Evolutionary conservation across 2,329 filamentous ascomycete species (phyloP), one percentile per base, ranked within the genome.

Genomic region (Ophiocordyceps polyrhachis-furcata): DNA sequence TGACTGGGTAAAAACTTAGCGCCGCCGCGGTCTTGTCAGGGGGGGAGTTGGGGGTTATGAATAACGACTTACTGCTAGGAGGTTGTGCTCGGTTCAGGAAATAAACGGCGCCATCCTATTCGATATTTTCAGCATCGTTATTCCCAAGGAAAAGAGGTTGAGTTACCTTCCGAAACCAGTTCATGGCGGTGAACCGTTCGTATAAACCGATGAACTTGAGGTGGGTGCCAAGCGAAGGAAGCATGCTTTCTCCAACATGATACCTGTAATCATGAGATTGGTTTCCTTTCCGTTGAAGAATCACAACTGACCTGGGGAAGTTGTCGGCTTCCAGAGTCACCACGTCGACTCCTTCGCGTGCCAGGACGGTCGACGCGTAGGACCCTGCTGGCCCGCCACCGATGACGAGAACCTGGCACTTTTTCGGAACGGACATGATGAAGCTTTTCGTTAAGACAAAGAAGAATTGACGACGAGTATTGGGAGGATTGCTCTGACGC

Each of bases 141-240:
- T 23, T 23, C 4, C 3, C 6, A 23, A 23, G 21, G 9, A 11
- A 11, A 13, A 14, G 15, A 14, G 21, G 21, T 23, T 23, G 21
- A 23, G 21, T 8, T 40, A 3, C n/a, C 17, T 19, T 20, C 9
- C 4, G 3, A 6, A 13, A 13, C n/a, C 38, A 19, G 2, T 19
- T 19, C 3, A 21, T 19, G 7, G 44, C 40, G 23, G 62, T 53
- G 46, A 68, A 69, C 1, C 48, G 59, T 1, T 58, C 49, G 17
- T 69, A 58, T 0, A 63, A 48, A 38, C 67, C 67, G 29, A 69
- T 63, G 45, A 70, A 69, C 8, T 58, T 50, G 1, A 70, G 49
- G 32, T 67, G 64, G 42, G 65, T 53, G 2, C 66, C 61, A 31
- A 68, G 55, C 0, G 60, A 63, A 0, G 60, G 52, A 28, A 64